phyloP scores from a whole-genome alignment of 805 yeast species.

The Aciculoconidium aculeatum region DNA sequence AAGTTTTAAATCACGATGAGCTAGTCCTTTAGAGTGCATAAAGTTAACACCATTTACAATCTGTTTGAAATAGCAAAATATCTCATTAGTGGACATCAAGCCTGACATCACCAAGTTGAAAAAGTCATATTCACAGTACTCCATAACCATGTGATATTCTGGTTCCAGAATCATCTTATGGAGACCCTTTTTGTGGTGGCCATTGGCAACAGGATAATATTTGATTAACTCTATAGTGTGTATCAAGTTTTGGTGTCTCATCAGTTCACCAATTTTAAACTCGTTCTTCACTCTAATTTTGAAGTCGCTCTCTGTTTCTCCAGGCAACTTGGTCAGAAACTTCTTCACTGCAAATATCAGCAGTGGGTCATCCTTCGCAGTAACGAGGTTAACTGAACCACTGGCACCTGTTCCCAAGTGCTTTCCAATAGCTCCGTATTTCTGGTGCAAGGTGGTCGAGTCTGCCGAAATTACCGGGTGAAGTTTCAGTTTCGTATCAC shows the following conservation, averaged over 20 bases:
- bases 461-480: conserved; percentile 2
- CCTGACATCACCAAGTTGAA: conserved; percentile 92
- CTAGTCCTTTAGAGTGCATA: conserved; percentile 76
- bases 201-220: conserved; percentile 30
- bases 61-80: conserved; percentile 79
- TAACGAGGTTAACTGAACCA: conserved; percentile 82
- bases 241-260: conserved; percentile 70
- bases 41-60: conserved; percentile 68
- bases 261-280: conserved; percentile 71
- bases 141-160: conserved; percentile 75
- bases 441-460: conserved; percentile 30
- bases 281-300: conserved; percentile 76
- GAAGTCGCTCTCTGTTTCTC: conserved; percentile 65
- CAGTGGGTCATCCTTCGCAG: conserved; percentile 46
- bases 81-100: conserved; percentile 62
- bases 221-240: conserved; percentile 75
- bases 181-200: conserved; percentile 16
- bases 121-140: conserved; percentile 86
- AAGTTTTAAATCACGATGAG: conserved; percentile 87
- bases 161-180: conserved; percentile 14
- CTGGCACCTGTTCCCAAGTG: conserved; percentile 91
- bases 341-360: conserved; percentile 81
- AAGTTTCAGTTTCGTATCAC: conserved; percentile 3
- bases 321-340: conserved; percentile 59
- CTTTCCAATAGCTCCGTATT: conserved; percentile 67